phyloP scores from a whole-genome alignment of 2,329 filamentous ascomycete species.

The Botrytis porri region DNA sequence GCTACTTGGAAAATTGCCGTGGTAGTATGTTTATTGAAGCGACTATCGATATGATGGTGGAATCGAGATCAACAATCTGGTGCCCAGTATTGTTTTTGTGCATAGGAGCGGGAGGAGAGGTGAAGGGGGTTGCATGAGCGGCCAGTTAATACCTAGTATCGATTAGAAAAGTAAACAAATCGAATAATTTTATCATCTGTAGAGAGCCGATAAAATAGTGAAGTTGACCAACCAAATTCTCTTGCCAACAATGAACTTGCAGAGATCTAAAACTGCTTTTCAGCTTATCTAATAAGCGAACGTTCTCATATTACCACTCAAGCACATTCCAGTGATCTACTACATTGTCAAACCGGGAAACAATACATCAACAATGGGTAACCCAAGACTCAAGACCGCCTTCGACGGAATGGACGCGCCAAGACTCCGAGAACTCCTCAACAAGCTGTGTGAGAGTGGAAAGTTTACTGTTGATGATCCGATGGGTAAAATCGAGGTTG shows the following conservation, averaged over 20 bases:
- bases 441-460: not conserved
- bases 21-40: not conserved
- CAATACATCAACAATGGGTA: not conserved
- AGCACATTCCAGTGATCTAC: not conserved
- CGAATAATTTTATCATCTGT: not conserved
- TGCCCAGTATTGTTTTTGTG: not conserved
- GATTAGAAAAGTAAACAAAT: not conserved
- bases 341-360: not conserved
- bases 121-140: not conserved
- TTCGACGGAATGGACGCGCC: not conserved
- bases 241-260: not conserved
- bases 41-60: not conserved
- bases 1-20: not conserved
- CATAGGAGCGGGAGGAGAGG: rapidly evolving
- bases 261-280: not conserved
- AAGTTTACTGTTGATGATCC: not conserved
- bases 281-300: not conserved
- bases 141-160: too few species aligned
- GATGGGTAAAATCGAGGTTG: not conserved
- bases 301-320: not conserved
- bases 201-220: not conserved
- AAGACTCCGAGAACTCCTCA: not conserved
- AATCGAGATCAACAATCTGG: not conserved
- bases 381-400: not conserved
- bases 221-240: not conserved